Evolutionary conservation across 1,284 basidiomycete genomes (phyloP), one percentile per base, ranked within the genome.

Genomic region (Pseudozyma sp.): DNA sequence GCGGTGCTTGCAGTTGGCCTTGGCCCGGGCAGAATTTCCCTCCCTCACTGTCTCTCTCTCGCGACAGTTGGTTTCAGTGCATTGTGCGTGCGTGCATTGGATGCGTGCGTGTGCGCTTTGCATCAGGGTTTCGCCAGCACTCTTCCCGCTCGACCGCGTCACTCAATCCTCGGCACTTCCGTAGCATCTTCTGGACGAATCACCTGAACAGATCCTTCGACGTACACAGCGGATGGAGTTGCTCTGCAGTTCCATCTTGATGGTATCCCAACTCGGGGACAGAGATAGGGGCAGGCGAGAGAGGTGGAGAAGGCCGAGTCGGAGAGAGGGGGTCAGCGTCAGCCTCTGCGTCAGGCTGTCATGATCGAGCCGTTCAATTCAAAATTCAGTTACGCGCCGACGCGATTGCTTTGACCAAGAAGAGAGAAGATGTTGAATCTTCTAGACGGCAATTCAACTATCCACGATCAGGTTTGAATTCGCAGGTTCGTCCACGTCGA

Each of bases 71-170:
- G 35, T 37, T 37, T 37, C 35, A 37, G 40, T 42, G 40, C 40
- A 37, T 37, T 14, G 35, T 37, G 35, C 14, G 35, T 37, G 35
- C 14, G 40, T 42, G 10, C 40, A 16, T 13, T 42, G 40, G 11
- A 16, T 42, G 40, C 16, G 40, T n/a, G 40, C n/a, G 40, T 65
- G 62, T 64, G 54, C 61, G 54, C 57, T 42, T 30, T 40, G 45
- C 40, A 37, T 43, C 35, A 30, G 24, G 24, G 24, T 24, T 24
- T 24, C 24, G 24, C 24, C 24, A 24, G 24, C 24, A 24, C 24
- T 24, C 24, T 24, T 24, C 24, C 24, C 24, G 24, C 24, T 24
- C 24, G 24, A 24, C 24, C 35, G 9, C 35, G 35, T 37, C 9
- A 8, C 14, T 37, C 9, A 2, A 37, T 37, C 35, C 2, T 14